These are phyloP conservation scores for Jacaranda copaia DNA, from an alignment of 257 asterid genomes.

Conservation along the genomic window DNA sequence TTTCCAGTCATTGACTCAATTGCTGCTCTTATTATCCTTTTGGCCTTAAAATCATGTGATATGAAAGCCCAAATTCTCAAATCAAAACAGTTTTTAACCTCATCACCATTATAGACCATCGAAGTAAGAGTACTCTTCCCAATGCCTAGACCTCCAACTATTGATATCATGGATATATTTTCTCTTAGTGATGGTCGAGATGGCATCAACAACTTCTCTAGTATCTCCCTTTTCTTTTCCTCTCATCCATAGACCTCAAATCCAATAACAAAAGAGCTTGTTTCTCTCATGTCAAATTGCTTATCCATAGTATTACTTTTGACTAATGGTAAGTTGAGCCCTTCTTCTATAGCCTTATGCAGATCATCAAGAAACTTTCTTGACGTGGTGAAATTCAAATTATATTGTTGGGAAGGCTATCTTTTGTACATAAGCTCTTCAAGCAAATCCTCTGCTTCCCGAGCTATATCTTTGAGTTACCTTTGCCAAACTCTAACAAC, in stretches of 20 bases:
- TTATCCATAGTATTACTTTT: conserved; percentile 15
- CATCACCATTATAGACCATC: conserved; percentile 37
- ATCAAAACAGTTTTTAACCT: conserved; percentile 34
- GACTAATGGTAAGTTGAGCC: conserved; percentile 22
- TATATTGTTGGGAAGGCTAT: not conserved
- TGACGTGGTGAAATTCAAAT: not conserved
- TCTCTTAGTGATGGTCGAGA: not conserved
- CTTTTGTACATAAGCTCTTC: conserved; percentile 22
- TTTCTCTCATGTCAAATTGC: conserved; percentile 26
- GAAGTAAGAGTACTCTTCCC: conserved; percentile 44
- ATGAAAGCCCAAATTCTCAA: conserved; percentile 39
- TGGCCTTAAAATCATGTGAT: conserved; percentile 29
- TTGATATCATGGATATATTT: conserved; percentile 31
- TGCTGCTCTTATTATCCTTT: conserved; percentile 27
- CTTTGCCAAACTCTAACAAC: conserved; percentile 31
- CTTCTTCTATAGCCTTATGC: conserved; percentile 24
- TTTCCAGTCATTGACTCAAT: conserved; percentile 32
- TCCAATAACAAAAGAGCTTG: conserved; percentile 34
- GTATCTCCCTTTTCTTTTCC: conserved; percentile 28
- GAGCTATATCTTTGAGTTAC: conserved; percentile 31
- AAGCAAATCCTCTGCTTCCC: conserved; percentile 31
- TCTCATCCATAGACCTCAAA: conserved; percentile 37
- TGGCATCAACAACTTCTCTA: conserved; percentile 14
- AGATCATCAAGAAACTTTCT: conserved; percentile 27
- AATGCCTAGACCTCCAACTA: conserved; percentile 38